Conservation (phyloP, 73 alveolate genomes). For the Halteria grandinella region DNA sequence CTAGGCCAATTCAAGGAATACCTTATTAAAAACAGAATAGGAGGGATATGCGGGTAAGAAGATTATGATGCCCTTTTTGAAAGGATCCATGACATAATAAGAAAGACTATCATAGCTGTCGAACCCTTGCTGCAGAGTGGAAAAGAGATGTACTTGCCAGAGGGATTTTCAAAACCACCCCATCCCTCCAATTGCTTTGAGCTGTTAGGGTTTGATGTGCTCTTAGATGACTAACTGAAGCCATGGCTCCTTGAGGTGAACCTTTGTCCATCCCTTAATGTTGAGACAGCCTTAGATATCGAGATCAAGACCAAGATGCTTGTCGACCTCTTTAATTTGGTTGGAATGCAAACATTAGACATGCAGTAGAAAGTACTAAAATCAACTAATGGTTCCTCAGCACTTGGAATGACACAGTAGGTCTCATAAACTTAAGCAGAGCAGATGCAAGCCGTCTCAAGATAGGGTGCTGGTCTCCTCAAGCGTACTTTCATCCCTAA, state of each 20-base stretch:
- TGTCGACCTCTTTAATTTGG: slow-evolving; percentile 44
- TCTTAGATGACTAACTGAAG: slow-evolving; percentile 73
- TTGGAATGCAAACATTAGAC: slow-evolving; percentile 9
- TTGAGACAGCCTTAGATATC: slow-evolving; percentile 63
- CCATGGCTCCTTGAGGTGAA: slow-evolving; percentile 81
- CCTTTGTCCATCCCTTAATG: slow-evolving; percentile 67
- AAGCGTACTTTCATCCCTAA: too few relatives aligned
- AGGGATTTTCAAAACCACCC: neutral
- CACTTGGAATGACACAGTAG: neutral
- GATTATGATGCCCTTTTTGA: neutral
- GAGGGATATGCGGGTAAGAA: neutral
- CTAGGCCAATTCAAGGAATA: slow-evolving; percentile 41
- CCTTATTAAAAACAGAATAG: neutral
- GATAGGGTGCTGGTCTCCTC: too few relatives aligned
- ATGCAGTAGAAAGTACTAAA: neutral
- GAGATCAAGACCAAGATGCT: slow-evolving; percentile 70
- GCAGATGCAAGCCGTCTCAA: too few relatives aligned
- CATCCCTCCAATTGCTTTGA: slow-evolving; percentile 19
- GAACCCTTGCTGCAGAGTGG: slow-evolving; percentile 49
- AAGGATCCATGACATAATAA: slow-evolving; percentile 23
- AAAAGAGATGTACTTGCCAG: slow-evolving; percentile 3
- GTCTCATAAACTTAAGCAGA: neutral
- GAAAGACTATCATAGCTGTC: slow-evolving; percentile 47
- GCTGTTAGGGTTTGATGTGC: slow-evolving; percentile 72
- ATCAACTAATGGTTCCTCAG: neutral